Conservation (phyloP, 176 grass and related monocot genomes). For the Pharus latifolius region DNA sequence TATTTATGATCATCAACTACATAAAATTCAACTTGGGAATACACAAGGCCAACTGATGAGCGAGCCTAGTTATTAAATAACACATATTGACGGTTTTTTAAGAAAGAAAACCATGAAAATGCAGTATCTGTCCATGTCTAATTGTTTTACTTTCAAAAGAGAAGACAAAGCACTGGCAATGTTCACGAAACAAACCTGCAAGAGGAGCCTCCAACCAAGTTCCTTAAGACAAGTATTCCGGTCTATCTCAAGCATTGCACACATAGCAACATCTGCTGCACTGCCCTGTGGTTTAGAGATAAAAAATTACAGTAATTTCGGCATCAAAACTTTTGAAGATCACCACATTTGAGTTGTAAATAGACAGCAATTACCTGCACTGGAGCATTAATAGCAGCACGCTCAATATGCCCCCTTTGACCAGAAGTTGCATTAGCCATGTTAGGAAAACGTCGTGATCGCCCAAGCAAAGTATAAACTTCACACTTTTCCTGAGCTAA, state of each 20-base stretch:
- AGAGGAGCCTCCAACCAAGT: slow-evolving; percentile 79
- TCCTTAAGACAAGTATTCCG: slow-evolving; percentile 60
- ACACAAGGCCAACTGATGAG: background rate
- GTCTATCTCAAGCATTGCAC: slow-evolving; percentile 95
- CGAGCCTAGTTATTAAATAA: background rate
- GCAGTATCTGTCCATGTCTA: background rate
- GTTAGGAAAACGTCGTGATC: slow-evolving; percentile 58
- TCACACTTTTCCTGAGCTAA: slow-evolving; percentile 31
- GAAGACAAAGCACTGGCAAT: background rate
- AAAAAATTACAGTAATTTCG: background rate
- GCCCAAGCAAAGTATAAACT: slow-evolving; percentile 81
- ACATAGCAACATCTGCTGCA: slow-evolving; percentile 98
- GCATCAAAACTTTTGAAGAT: background rate
- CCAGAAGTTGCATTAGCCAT: slow-evolving; percentile 27
- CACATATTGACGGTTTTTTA: background rate
- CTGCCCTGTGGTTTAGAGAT: slow-evolving; percentile 57
- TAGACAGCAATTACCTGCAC: slow-evolving; percentile 68
- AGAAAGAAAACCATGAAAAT: background rate
- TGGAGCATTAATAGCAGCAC: slow-evolving; percentile 97
- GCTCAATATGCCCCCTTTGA: slow-evolving; percentile 75
- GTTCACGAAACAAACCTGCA: slow-evolving; percentile 59
- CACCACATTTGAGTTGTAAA: background rate
- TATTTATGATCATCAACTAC: background rate
- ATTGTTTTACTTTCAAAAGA: background rate
- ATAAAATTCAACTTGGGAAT: background rate